These are phyloP conservation scores for Yamadazyma dushanensis DNA, from an alignment of 1,139 yeast genomes.

Conservation along the genomic window DNA sequence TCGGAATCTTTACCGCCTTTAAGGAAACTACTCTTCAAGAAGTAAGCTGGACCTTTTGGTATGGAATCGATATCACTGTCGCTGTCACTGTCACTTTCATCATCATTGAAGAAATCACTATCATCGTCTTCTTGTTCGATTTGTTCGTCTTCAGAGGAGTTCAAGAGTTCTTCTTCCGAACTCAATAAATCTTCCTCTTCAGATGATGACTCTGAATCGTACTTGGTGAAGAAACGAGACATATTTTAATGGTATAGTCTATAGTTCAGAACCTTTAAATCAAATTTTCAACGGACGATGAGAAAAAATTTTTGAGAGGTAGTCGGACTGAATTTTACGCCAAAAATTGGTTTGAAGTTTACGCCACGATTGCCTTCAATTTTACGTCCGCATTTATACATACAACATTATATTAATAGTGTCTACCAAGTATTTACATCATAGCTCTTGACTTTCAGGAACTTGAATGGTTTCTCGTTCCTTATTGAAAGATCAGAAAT, in stretches of 20 bases:
- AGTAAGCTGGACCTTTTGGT: conserved; percentile 56
- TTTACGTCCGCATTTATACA: no score
- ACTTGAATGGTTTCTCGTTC: conserved; percentile 76
- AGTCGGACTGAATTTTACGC: conserved; percentile 1
- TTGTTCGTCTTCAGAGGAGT: conserved; percentile 48
- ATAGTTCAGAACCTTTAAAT: conserved; percentile 7
- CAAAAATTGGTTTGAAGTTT: not conserved
- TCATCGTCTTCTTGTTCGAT: conserved; percentile 37
- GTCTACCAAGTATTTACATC: conserved; percentile 11
- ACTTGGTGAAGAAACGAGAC: conserved; percentile 78
- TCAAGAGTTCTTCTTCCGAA: conserved; percentile 53
- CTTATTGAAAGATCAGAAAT: conserved; percentile 54
- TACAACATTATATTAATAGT: not conserved
- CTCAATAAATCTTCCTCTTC: conserved; percentile 75
- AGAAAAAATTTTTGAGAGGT: conserved; percentile 8
- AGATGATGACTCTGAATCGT: conserved; percentile 65
- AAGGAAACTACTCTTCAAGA: conserved; percentile 54
- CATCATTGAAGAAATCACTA: conserved; percentile 25
- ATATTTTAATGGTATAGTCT: conserved; percentile 25
- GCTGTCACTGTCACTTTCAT: conserved; percentile 41
- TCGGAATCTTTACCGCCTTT: conserved; percentile 52
- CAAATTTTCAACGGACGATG: conserved; percentile 15
- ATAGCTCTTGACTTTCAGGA: conserved; percentile 61
- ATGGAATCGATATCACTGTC: conserved; percentile 39
- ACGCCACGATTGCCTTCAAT: no score